These are phyloP conservation scores for Coniochaeta pulveracea DNA, from an alignment of 2,329 filamentous ascomycete species.

Conservation along the genomic window DNA sequence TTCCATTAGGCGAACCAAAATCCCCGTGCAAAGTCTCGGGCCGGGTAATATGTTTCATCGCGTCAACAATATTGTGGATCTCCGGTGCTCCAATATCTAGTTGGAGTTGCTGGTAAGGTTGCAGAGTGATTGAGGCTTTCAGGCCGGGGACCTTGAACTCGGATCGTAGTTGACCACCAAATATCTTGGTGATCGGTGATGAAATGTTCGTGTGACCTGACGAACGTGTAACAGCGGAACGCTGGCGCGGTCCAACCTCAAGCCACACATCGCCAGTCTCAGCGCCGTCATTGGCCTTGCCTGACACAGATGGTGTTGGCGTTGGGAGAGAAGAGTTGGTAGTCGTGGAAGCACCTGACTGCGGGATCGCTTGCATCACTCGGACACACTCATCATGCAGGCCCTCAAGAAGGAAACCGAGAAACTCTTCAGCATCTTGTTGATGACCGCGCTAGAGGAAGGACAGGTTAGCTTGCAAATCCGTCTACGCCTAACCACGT, in stretches of 20 bases:
- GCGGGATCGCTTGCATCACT: constrained; percentile 49
- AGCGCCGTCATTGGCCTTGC: constrained; percentile 15
- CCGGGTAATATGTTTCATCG: constrained; percentile 71
- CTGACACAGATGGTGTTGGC: constrained; percentile 19
- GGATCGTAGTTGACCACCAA: constrained; percentile 81
- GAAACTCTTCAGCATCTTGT: constrained; percentile 94
- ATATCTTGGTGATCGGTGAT: constrained; percentile 87
- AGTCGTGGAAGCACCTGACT: constrained; percentile 19
- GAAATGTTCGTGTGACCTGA: constrained; percentile 62
- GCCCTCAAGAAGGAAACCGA: constrained; percentile 84
- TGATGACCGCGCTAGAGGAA: constrained; percentile 69
- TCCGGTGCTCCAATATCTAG: constrained; percentile 84
- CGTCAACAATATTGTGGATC: constrained; percentile 85
- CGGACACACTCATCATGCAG: constrained; percentile 85
- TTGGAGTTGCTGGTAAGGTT: constrained; percentile 90
- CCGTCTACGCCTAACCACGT: not conserved
- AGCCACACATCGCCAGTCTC: constrained; percentile 62
- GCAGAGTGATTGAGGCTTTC: constrained; percentile 82
- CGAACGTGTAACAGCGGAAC: constrained; percentile 72
- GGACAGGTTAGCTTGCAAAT: constrained; percentile 15
- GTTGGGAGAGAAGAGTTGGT: constrained; percentile 31
- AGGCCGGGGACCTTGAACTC: constrained; percentile 78
- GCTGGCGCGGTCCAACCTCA: constrained; percentile 89
- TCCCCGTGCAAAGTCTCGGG: constrained; percentile 78
- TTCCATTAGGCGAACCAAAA: constrained; percentile 68